Evolutionary conservation across 1,139 yeast genomes (phyloP), one percentile per base, ranked within the genome.

Genomic region (Magnusiomyces clavatus): DNA sequence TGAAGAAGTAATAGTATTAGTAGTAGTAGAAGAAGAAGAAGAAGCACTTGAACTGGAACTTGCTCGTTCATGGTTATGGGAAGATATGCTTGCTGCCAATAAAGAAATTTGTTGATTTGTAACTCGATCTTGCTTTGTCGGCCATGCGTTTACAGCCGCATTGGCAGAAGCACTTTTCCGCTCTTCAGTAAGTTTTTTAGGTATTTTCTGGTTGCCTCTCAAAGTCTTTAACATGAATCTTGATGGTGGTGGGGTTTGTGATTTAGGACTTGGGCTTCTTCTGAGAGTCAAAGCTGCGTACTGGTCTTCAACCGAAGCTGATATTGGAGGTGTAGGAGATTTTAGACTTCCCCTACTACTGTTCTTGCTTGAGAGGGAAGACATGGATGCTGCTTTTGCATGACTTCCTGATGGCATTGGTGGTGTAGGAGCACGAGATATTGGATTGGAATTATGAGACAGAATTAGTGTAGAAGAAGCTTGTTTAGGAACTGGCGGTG

Each of bases 141-240:
- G 20, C 48, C 48, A 45, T n/a, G 48, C 48, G 8, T 36, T 13
- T 36, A n/a, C 19, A 19, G 48, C 48, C 3, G 48, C 48, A 45
- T 45, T 35, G n/a, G 48, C 35, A 39, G 42, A 39, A 17, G 48
- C 48, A 17, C 42, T 42, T 42, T 45, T 45, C 13, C 48, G 48
- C 17, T 45, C 48, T 10, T 45, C 48, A 19, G 36, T 19, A 6
- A 20, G 20, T 6, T 20, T 17, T n/a, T 24, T 37, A 11, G 42
- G 42, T 8, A 45, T 12, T 37, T 37, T 45, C 19, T 36, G 48
- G n/a, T 17, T 14, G 2, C 31, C 19, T 13, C 48, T 31, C 35
- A 45, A 17, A 3, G 42, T 45, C 38, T 17, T 45, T 6, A 45
- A 35, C 48, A 45, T 45, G 42, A 19, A 12, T 5, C 48, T 17